phyloP scores from a whole-genome alignment of 2,329 filamentous ascomycete species.

The Lecanicillium sp. region DNA sequence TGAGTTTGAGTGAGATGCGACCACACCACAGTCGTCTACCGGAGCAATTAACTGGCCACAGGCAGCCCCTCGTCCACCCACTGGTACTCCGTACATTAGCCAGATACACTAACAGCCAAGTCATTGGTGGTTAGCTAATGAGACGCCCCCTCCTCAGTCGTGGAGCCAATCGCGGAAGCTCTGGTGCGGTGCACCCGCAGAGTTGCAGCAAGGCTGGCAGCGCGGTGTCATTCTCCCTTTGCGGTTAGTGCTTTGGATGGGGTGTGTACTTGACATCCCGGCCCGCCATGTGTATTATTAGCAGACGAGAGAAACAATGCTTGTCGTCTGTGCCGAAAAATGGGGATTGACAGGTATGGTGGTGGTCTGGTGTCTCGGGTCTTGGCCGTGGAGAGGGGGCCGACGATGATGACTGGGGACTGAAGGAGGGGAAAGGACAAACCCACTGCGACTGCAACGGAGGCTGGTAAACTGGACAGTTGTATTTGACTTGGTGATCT shows the following conservation, averaged over 20 bases:
- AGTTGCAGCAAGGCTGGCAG: slow-evolving; percentile 7
- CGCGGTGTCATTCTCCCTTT: slow-evolving; percentile 9
- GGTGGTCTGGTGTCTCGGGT: slow-evolving; percentile 9
- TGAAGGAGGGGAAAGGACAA: neutral
- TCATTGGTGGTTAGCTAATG: too few species aligned
- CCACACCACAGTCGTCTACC: slow-evolving; percentile 7
- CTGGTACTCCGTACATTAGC: neutral
- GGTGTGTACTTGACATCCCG: slow-evolving; percentile 1
- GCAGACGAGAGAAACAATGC: neutral
- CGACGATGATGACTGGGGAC: too few species aligned
- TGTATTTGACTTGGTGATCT: neutral
- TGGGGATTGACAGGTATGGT: neutral
- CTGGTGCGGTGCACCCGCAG: neutral
- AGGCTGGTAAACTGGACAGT: neutral
- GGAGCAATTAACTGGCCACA: slow-evolving; percentile 1
- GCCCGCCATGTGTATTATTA: slow-evolving; percentile 13
- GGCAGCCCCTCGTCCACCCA: neutral
- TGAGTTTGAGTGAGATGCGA: neutral
- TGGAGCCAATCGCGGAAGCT: neutral
- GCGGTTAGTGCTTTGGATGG: neutral
- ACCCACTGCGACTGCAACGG: slow-evolving; percentile 6
- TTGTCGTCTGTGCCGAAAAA: slow-evolving; percentile 2
- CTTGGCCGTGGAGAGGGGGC: slow-evolving; percentile 11
- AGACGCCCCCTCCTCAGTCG: neutral
- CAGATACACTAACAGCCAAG: neutral